Conservation (phyloP, 202 grass and related monocot genomes). For the Schoenoplectus tabernaemontani region DNA sequence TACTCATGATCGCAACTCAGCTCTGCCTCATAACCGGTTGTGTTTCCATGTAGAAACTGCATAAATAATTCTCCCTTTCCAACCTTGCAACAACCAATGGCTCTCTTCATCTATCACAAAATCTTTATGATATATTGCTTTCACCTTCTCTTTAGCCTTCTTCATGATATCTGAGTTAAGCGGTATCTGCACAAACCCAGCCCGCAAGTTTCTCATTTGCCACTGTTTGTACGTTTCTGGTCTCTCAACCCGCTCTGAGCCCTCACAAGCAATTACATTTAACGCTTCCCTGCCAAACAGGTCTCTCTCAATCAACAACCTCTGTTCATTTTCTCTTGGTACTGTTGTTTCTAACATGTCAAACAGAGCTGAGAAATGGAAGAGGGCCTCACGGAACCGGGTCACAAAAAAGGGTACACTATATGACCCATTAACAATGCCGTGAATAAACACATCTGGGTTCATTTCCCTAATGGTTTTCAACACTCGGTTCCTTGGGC, state of each 20-base stretch:
- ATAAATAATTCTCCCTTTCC: constrained; percentile 95
- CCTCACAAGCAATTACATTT: constrained; percentile 92
- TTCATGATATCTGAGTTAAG: constrained; percentile 57
- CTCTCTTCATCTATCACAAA: constrained; percentile 93
- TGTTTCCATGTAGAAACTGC: constrained; percentile 84
- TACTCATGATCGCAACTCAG: neutral
- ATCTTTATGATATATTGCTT: constrained; percentile 80
- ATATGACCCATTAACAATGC: constrained; percentile 88
- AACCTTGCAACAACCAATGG: constrained; percentile 86
- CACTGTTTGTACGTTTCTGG: constrained; percentile 94
- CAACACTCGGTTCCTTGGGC: constrained; percentile 79
- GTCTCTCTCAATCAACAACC: constrained; percentile 66
- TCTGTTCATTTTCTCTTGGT: constrained; percentile 60
- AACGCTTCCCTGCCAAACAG: constrained; percentile 83
- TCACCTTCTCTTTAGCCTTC: constrained; percentile 78
- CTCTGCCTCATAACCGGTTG: constrained; percentile 8
- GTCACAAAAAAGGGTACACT: constrained; percentile 91
- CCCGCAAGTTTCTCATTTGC: constrained; percentile 92
- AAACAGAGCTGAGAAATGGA: constrained; percentile 85
- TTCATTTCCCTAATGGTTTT: constrained; percentile 83
- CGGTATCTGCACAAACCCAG: constrained; percentile 62
- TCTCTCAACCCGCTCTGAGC: constrained; percentile 82
- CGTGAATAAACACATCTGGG: constrained; percentile 77
- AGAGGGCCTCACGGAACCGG: constrained; percentile 78
- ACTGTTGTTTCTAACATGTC: constrained; percentile 92